Evolutionary conservation across 441 rosid species (phyloP).

Genomic region (Dalechampia spathulata): DNA sequence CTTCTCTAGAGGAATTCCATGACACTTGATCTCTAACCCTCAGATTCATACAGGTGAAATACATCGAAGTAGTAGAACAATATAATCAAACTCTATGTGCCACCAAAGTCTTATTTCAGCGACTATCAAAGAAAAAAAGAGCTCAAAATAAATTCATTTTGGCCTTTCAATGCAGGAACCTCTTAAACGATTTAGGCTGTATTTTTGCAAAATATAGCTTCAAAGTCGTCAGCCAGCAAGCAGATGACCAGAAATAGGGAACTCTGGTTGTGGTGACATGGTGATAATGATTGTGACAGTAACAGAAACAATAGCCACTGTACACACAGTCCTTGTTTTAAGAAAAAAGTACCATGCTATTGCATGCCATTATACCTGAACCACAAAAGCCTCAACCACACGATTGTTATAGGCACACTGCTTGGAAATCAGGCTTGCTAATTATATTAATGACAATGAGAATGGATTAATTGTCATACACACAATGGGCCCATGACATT

Average conservation of each 20-base stretch:
- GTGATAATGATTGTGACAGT: neutral
- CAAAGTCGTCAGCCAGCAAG: neutral
- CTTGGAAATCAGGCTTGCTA: neutral
- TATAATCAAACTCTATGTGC: too few species aligned
- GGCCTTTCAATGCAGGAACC: too few species aligned
- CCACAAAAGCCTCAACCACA: neutral
- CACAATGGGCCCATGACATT: neutral
- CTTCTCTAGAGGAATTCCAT: neutral
- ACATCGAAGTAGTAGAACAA: too few species aligned
- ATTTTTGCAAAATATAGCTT: neutral
- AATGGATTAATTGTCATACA: neutral
- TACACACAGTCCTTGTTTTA: too few species aligned
- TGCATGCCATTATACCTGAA: neutral
- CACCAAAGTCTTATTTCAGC: too few species aligned
- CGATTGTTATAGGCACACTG: neutral
- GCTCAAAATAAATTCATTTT: too few species aligned
- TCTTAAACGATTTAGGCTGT: too few species aligned
- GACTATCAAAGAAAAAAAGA: too few species aligned
- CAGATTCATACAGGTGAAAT: neutral
- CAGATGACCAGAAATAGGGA: neutral
- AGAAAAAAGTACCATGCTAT: too few species aligned
- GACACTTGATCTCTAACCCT: neutral
- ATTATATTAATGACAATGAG: neutral
- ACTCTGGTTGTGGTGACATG: neutral
- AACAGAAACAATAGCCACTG: neutral